Percentiles rank a stretch among this genome's conserved stretches.
Evolutionary conservation across 2,329 filamentous ascomycete species (phyloP).

Genomic region (Cephalotrichum gorgonifer): DNA sequence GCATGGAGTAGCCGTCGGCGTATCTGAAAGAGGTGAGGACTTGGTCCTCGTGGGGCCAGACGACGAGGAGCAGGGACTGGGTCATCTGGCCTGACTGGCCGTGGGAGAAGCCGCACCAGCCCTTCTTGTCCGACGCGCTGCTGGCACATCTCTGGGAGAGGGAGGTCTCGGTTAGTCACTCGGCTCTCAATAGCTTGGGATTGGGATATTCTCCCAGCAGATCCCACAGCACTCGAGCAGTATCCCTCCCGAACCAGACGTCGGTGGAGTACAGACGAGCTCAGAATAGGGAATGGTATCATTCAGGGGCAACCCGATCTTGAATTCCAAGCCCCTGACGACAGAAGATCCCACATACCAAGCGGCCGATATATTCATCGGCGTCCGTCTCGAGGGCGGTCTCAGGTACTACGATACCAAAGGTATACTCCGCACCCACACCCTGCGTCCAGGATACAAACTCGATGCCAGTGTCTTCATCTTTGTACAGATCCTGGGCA

Average conservation of each 20-base stretch:
- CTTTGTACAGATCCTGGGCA: constrained; percentile 11
- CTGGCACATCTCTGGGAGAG: constrained; percentile 5
- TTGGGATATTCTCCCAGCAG: constrained; percentile 21
- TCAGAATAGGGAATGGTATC: too few species aligned
- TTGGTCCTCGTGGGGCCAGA: constrained; percentile 42
- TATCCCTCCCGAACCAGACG: too few species aligned
- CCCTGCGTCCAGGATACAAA: background rate
- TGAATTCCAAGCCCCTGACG: too few species aligned
- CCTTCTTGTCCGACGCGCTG: constrained; percentile 23
- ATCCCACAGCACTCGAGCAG: too few species aligned
- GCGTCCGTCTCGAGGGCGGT: constrained; percentile 34
- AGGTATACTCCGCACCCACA: constrained; percentile 21
- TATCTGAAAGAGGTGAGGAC: constrained; percentile 48
- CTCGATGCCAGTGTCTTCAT: background rate
- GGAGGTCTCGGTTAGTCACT: constrained; percentile 26
- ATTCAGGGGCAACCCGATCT: too few species aligned
- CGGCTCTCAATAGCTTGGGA: too few species aligned
- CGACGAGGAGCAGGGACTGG: constrained; percentile 45
- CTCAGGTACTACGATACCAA: constrained; percentile 42
- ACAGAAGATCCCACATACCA: constrained; percentile 26
- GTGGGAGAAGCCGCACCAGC: constrained; percentile 48
- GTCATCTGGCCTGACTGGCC: constrained; percentile 40
- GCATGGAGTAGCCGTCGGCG: constrained; percentile 46
- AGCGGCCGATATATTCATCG: constrained; percentile 48
- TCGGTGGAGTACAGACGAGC: too few species aligned